Conservation (phyloP, 2,329 filamentous ascomycete species). For the Paecilomyces formosus region DNA sequence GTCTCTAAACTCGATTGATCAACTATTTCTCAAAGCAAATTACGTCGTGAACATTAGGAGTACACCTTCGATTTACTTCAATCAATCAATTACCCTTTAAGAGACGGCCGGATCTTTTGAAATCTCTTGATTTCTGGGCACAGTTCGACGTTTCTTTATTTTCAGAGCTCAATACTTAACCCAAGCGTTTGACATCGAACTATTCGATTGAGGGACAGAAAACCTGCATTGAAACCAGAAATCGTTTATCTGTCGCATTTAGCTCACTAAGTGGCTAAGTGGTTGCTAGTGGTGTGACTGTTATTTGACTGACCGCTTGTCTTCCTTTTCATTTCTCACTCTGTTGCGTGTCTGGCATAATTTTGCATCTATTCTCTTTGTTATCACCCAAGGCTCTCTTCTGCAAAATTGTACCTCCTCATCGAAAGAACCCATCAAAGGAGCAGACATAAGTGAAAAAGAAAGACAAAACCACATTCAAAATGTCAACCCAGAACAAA, state of each 20-base stretch:
- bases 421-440: background rate
- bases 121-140: background rate
- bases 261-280: background rate
- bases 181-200: background rate
- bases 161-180: background rate
- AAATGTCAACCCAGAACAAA: slow-evolving; percentile 12
- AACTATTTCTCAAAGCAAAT: too few species aligned
- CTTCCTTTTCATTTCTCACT: background rate
- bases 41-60: too few species aligned
- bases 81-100: background rate
- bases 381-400: background rate
- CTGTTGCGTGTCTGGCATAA: background rate
- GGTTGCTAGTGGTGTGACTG: background rate
- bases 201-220: background rate
- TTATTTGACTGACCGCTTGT: background rate
- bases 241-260: background rate
- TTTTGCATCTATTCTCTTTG: background rate
- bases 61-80: too few species aligned
- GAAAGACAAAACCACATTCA: background rate
- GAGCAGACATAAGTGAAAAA: background rate
- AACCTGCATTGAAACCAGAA: background rate
- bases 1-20: background rate
- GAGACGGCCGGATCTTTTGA: background rate
- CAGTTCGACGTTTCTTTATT: too few species aligned
- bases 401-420: background rate